These are phyloP conservation scores for Yamadazyma dendronema DNA, from an alignment of 1,139 yeast genomes.

Conservation along the genomic window DNA sequence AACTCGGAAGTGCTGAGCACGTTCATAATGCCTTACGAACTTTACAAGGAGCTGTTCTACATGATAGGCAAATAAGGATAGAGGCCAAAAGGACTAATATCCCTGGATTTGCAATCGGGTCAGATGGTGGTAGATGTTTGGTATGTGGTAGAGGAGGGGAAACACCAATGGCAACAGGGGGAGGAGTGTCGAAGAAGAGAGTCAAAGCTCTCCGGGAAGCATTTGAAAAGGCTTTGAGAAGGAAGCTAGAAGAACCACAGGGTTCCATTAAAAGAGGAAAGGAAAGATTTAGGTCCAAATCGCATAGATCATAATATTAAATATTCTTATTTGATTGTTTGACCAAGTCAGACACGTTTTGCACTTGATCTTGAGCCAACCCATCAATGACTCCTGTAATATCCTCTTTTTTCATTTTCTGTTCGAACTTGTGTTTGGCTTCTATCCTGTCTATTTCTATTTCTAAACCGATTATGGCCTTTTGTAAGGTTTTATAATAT, in stretches of 20 bases:
- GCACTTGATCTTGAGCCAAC: conserved; percentile 26
- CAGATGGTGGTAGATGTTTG: not conserved
- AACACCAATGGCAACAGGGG: not conserved
- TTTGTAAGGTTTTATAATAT: conserved; percentile 44
- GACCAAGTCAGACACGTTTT: conserved; percentile 23
- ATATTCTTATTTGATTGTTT: conserved; percentile 3
- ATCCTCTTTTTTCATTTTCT: conserved; percentile 44
- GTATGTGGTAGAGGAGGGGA: not conserved
- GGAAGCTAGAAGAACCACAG: not conserved
- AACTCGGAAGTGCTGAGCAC: conserved; percentile 61
- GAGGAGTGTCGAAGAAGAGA: not conserved
- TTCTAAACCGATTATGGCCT: conserved; percentile 60
- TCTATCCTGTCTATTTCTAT: conserved; percentile 51
- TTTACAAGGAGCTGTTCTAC: conserved; percentile 57
- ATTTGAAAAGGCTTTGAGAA: not conserved
- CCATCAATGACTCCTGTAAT: conserved; percentile 55
- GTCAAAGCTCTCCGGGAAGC: not conserved
- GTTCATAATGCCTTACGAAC: conserved; percentile 66
- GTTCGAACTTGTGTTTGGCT: conserved; percentile 64
- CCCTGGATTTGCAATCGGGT: conserved; percentile 49
- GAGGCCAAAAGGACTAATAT: conserved; percentile 76
- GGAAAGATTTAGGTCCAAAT: not conserved
- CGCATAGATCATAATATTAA: conserved; percentile 1
- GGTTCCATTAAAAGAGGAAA: not conserved
- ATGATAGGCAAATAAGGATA: conserved; percentile 71